A percentile compares a stretch with the other conserved stretches of the same genome.
These are phyloP conservation scores for Anacardium occidentale DNA, from an alignment of 345 rosid genomes.

Conservation along the genomic window DNA sequence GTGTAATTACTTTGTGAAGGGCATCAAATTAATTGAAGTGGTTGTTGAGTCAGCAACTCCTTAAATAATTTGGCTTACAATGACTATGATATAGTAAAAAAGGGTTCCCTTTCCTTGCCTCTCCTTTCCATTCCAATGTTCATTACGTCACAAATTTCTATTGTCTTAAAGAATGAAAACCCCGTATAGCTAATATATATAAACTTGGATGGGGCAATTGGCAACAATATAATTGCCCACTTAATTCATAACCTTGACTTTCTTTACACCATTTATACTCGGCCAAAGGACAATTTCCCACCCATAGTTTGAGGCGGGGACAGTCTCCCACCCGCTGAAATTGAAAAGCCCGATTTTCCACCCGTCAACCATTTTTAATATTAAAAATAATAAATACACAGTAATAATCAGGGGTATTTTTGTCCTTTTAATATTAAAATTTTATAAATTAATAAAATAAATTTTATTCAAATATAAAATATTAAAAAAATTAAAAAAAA, in stretches of 20 bases:
- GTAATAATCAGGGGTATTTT: too few species aligned
- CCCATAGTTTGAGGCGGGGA: too few species aligned
- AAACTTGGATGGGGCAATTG: neutral
- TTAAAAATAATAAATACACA: too few species aligned
- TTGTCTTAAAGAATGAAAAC: constrained; percentile 24
- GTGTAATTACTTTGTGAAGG: too few species aligned
- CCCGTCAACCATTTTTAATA: too few species aligned
- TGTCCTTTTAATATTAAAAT: too few species aligned
- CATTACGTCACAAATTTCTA: constrained; percentile 29
- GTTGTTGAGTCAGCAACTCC: constrained; percentile 41
- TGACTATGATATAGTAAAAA: constrained; percentile 24
- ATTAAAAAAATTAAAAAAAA: too few species aligned
- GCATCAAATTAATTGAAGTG: constrained; percentile 25
- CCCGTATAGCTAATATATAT: constrained; percentile 8
- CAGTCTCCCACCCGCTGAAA: too few species aligned
- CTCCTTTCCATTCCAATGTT: constrained; percentile 18
- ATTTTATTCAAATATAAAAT: too few species aligned
- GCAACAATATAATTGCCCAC: constrained; percentile 16
- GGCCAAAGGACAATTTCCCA: too few species aligned
- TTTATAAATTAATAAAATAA: too few species aligned
- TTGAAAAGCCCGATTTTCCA: too few species aligned
- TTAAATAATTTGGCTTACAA: constrained; percentile 21
- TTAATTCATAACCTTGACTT: constrained; percentile 45
- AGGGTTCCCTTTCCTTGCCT: constrained; percentile 27
- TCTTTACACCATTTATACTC: constrained; percentile 30